Evolutionary conservation across 2,329 filamentous ascomycete species (phyloP), one percentile per base, ranked within the genome.

Genomic region (Penicillium sp.): DNA sequence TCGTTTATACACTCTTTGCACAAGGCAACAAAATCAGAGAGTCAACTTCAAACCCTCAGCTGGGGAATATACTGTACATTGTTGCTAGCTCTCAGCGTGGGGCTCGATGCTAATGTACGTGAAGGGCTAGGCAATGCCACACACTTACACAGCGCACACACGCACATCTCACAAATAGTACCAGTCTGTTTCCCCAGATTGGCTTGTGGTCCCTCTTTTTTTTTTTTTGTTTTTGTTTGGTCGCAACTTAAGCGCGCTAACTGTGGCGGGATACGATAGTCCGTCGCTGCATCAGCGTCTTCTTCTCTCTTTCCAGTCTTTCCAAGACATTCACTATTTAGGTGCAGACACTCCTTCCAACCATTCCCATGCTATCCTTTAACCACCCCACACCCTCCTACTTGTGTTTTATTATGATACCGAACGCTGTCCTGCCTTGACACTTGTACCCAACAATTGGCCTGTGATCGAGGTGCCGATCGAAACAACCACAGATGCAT

Each of bases 151-250:
- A 66, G 58, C 50, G 62, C 48, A 60, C 64, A 67, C 64, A 66
- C 66, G 63, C 67, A 69, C 65, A 53, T 58, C 66, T 70, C 67
- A 64, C 66, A 57, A 65, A 71, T 66, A 65, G 57, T 59, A 67
- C 66, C 69, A 69, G 67, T 66, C 71, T 65, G 64, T 69, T 67
- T 71, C 70, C 69, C 67, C 68, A 69, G 71, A 67, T 70, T 67
- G 64, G 68, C 63, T 66, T 65, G 64, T 59, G 68, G 65, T 58
- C 35, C 41, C 26, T 52, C 61, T 58, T 41, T 54, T 51, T 63
- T 61, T 38, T 49, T 41, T 26, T 30, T 46, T 19, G n/a, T 21
- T 46, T 46, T 21, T 46, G 51, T 58, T 60, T 57, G 59, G 60
- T 45, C 57, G 64, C 62, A 63, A 52, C 56, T 62, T 60, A 49